phyloP scores from a whole-genome alignment of 1,284 basidiomycete genomes.

The Cryptococcus sp. region DNA sequence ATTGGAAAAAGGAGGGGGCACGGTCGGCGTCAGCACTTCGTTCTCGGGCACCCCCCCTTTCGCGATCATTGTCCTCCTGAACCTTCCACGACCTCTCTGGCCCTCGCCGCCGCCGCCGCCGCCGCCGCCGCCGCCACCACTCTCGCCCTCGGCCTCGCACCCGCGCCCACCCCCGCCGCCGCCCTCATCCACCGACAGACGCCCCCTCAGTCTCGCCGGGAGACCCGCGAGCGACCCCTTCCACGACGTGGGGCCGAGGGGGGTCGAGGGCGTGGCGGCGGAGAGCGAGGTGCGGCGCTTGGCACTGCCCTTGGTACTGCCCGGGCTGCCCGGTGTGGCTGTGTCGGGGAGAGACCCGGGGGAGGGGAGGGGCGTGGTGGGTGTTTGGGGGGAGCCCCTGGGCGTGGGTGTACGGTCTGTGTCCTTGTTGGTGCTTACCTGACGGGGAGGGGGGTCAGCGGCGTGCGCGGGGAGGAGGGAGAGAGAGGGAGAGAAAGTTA shows the following conservation, averaged over 20 bases:
- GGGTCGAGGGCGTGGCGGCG: background rate
- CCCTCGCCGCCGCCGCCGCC: slow-evolving; percentile 4
- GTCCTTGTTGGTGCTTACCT: background rate
- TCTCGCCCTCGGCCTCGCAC: too few relatives aligned
- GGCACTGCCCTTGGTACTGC: too few relatives aligned
- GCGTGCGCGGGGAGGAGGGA: background rate
- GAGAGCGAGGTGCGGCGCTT: background rate
- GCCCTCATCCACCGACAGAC: background rate
- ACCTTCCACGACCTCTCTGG: slow-evolving; percentile 9
- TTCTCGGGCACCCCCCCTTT: slow-evolving; percentile 2
- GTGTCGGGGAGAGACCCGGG: too few relatives aligned
- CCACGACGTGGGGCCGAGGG: too few relatives aligned
- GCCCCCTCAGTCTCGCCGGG: background rate
- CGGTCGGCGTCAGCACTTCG: slow-evolving; percentile 8
- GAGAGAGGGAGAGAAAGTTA: slow-evolving; percentile 18
- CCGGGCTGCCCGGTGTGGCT: too few relatives aligned
- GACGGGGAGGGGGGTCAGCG: background rate
- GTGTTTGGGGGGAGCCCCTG: background rate
- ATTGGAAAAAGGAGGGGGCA: slow-evolving; percentile 9
- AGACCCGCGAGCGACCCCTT: too few relatives aligned
- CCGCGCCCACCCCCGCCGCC: slow-evolving; percentile 2
- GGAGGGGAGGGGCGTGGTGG: too few relatives aligned
- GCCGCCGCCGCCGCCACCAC: too few relatives aligned
- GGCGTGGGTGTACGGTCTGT: background rate
- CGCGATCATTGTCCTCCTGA: slow-evolving; percentile 3